These are phyloP conservation scores for Vicia villosa DNA, from an alignment of 306 rosid species.

Conservation along the genomic window DNA sequence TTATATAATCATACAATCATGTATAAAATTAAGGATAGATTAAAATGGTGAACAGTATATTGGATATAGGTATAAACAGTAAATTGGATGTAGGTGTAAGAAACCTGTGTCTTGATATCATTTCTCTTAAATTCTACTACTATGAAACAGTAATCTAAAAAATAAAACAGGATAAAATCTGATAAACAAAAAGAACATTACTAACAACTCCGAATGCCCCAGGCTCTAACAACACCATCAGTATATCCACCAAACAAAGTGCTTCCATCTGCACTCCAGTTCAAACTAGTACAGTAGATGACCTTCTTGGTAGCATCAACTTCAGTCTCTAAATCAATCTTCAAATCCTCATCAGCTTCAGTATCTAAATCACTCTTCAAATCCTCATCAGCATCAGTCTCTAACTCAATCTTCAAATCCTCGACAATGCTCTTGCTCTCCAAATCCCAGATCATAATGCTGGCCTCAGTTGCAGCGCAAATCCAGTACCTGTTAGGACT, in stretches of 20 bases:
- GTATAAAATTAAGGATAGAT: no score
- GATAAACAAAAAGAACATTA: constrained; percentile 3
- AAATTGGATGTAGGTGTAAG: no score
- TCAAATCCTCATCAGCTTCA: no score
- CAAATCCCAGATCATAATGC: constrained; percentile 99
- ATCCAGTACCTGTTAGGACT: constrained; percentile 99
- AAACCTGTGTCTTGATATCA: no score
- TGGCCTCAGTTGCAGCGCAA: constrained; percentile 89
- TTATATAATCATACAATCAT: no score
- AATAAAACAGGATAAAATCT: constrained; percentile 34
- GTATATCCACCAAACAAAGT: constrained; percentile 96
- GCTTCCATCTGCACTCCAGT: constrained; percentile 97
- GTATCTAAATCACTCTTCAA: no score
- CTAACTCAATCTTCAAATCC: constrained; percentile 89
- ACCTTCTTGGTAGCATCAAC: constrained; percentile 75
- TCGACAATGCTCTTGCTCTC: constrained; percentile 95
- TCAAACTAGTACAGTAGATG: constrained; percentile 87
- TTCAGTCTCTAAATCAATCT: no score
- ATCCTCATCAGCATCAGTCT: no score
- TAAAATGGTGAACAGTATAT: no score
- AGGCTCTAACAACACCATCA: constrained; percentile 89
- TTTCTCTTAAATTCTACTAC: constrained; percentile 45
- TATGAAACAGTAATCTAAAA: constrained; percentile 47
- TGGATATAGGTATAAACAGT: no score
- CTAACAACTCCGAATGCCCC: constrained; percentile 86